Conservation (phyloP, 2,329 filamentous ascomycete species). For the Fusarium devonianum region DNA sequence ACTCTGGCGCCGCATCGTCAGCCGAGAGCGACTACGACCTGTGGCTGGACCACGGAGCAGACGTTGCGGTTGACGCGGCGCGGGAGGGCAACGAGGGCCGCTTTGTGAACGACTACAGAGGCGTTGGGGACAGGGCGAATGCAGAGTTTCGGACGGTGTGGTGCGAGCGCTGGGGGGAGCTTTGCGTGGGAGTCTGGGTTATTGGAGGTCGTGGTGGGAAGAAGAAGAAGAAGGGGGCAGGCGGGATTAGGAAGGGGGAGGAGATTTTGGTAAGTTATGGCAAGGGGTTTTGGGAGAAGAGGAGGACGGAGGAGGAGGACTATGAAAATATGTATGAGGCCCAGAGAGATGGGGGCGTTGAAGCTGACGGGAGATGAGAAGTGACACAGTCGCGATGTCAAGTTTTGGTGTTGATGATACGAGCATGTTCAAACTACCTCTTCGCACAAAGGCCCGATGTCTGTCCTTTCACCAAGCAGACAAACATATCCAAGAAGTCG, state of each 20-base stretch:
- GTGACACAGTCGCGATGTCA: background rate
- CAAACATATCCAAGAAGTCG: too few relatives aligned
- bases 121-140: slow-evolving; percentile 61
- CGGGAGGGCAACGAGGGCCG: slow-evolving; percentile 67
- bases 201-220: too few relatives aligned
- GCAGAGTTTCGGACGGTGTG: slow-evolving; percentile 67
- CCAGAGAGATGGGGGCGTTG: background rate
- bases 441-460: too few relatives aligned
- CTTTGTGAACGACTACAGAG: slow-evolving; percentile 72
- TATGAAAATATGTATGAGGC: slow-evolving; percentile 6
- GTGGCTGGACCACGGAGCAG: slow-evolving; percentile 64
- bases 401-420: background rate
- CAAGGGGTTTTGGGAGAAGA: slow-evolving; percentile 69
- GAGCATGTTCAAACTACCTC: too few relatives aligned
- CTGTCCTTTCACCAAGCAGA: too few relatives aligned
- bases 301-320: slow-evolving; percentile 27
- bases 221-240: slow-evolving; percentile 29
- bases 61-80: slow-evolving; percentile 67
- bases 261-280: slow-evolving; percentile 73
- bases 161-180: slow-evolving; percentile 59
- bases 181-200: slow-evolving; percentile 66
- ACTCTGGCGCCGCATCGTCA: slow-evolving; percentile 49
- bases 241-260: slow-evolving; percentile 62
- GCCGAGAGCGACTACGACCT: slow-evolving; percentile 65
- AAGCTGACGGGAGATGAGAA: background rate